Conservation (phyloP, 768 basidiomycete genomes). For the Rhizopogon vesiculosus region DNA sequence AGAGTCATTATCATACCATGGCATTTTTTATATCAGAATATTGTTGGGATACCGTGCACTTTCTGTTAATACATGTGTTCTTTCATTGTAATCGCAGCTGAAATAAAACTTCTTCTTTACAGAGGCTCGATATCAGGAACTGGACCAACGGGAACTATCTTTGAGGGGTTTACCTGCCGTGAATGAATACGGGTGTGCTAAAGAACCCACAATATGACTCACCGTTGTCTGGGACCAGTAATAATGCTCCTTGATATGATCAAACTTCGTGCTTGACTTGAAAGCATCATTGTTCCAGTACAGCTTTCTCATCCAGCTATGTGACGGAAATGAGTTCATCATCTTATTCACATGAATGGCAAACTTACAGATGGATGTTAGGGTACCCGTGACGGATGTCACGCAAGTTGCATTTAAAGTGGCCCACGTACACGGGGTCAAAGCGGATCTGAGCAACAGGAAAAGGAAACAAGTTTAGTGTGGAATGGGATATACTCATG, state of each 20-base stretch:
- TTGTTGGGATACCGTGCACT: background rate
- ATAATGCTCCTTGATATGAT: slow-evolving; percentile 56
- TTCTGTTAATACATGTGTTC: slow-evolving; percentile 15
- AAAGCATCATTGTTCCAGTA: slow-evolving; percentile 93
- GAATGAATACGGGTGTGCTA: slow-evolving; percentile 1
- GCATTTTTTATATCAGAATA: background rate
- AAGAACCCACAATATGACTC: background rate
- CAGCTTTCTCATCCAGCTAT: slow-evolving; percentile 76
- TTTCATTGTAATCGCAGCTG: background rate
- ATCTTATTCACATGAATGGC: background rate
- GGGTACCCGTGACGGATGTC: slow-evolving; percentile 87
- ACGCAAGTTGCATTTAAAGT: slow-evolving; percentile 93
- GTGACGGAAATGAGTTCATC: background rate
- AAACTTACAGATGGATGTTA: slow-evolving; percentile 52
- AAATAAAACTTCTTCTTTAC: slow-evolving; percentile 16
- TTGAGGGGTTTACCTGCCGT: slow-evolving; percentile 70
- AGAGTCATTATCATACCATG: background rate
- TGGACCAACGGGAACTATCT: slow-evolving; percentile 76
- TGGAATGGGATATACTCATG: background rate
- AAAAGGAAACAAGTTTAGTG: background rate
- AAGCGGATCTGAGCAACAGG: slow-evolving; percentile 60
- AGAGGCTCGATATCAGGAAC: slow-evolving; percentile 62
- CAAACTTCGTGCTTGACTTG: slow-evolving; percentile 81
- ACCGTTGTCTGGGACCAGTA: slow-evolving; percentile 32
- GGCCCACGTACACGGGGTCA: slow-evolving; percentile 84